phyloP scores from a whole-genome alignment of 805 yeast species.

The Phaffomyces antillensis region DNA sequence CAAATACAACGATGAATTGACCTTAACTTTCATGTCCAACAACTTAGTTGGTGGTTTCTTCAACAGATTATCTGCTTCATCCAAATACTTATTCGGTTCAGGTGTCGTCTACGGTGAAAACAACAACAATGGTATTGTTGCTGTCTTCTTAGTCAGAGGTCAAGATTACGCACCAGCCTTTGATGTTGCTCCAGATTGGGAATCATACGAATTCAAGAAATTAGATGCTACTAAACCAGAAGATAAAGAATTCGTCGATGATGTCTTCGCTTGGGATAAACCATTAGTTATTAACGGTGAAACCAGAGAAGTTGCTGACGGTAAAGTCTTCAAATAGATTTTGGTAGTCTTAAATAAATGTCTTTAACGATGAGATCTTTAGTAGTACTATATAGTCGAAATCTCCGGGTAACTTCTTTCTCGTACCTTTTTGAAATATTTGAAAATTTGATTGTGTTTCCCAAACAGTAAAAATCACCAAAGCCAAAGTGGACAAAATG shows the following conservation, averaged over 20 bases:
- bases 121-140: conserved; percentile 96
- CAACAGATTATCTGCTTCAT: conserved; percentile 86
- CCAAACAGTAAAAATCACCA: too few relatives aligned
- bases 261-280: conserved; percentile 98
- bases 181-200: conserved; percentile 99
- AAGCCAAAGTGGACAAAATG: conserved; percentile 7
- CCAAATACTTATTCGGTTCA: conserved; percentile 91
- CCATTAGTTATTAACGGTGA: conserved; percentile 79
- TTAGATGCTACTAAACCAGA: conserved; percentile 73
- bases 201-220: conserved; percentile 78
- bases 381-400: too few relatives aligned
- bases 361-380: neutral
- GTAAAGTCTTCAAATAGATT: conserved; percentile 88
- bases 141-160: conserved; percentile 94
- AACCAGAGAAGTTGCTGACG: conserved; percentile 86
- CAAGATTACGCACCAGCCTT: conserved; percentile 87
- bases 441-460: too few relatives aligned
- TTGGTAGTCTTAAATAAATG: neutral
- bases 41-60: conserved; percentile 97
- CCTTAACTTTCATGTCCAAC: conserved; percentile 96
- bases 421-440: too few relatives aligned
- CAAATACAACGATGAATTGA: conserved; percentile 97
- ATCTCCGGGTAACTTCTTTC: neutral
- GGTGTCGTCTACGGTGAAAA: conserved; percentile 96
- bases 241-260: conserved; percentile 73